Conservation (phyloP, 768 basidiomycete genomes). For the Dendrothele bispora region DNA sequence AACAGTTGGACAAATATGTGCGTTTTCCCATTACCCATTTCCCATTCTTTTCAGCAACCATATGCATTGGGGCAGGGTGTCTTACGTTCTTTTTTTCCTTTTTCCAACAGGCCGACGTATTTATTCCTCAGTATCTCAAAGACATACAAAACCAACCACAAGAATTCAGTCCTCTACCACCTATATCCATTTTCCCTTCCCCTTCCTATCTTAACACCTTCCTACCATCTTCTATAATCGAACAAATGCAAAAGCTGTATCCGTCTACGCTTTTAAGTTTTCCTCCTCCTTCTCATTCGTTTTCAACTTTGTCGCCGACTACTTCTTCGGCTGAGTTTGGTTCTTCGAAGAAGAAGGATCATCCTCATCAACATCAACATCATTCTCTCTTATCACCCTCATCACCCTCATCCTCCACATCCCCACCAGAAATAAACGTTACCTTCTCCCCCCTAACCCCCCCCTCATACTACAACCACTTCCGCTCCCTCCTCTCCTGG, state of each 20-base stretch:
- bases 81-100: background rate
- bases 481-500: conserved; percentile 42
- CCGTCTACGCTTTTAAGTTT: conserved; percentile 16
- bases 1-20: conserved; percentile 48
- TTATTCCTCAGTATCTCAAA: conserved; percentile 48
- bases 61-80: too few species aligned
- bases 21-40: conserved; percentile 8
- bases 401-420: conserved; percentile 26
- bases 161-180: conserved; percentile 38
- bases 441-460: conserved; percentile 23
- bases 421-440: conserved; percentile 24
- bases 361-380: too few species aligned
- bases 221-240: conserved; percentile 36
- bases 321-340: too few species aligned
- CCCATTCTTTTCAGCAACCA: background rate
- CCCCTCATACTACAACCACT: conserved; percentile 39
- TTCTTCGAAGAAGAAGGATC: too few species aligned
- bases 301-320: conserved; percentile 9
- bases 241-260: conserved; percentile 20
- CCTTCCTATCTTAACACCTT: conserved; percentile 40
- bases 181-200: conserved; percentile 43
- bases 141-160: conserved; percentile 48
- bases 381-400: too few species aligned
- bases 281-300: conserved; percentile 13
- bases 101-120: conserved; percentile 41